Percentiles rank a stretch among this genome's conserved stretches.
Evolutionary conservation across 495 filamentous ascomycete genomes (phyloP).

Genomic region (Terfezia claveryi): DNA sequence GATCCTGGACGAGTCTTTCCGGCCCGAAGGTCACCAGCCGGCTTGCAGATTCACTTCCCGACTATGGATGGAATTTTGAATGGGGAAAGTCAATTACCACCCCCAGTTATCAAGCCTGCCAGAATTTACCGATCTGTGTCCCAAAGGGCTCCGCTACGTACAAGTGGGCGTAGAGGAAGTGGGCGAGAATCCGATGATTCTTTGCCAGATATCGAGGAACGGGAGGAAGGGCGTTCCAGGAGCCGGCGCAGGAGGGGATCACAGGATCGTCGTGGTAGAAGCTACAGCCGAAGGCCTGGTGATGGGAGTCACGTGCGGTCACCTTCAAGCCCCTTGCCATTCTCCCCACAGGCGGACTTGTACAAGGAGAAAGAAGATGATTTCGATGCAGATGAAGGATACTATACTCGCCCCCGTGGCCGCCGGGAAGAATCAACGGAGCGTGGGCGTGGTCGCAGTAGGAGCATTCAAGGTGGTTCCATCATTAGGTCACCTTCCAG

Average conservation of each 20-base stretch:
- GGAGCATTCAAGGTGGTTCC: slow-evolving; percentile 29
- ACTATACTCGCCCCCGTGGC: slow-evolving; percentile 19
- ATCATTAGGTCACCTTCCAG: slow-evolving; percentile 55
- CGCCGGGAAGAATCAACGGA: slow-evolving; percentile 26
- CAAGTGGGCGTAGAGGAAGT: slow-evolving; percentile 21
- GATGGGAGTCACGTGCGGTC: slow-evolving; percentile 37
- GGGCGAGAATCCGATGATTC: slow-evolving; percentile 23
- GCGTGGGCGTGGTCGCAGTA: slow-evolving; percentile 28
- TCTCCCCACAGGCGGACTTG: slow-evolving; percentile 26
- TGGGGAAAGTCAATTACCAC: slow-evolving; percentile 30
- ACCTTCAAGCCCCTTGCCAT: slow-evolving; percentile 64
- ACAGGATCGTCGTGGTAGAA: slow-evolving; percentile 22
- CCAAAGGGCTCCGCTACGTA: slow-evolving; percentile 24
- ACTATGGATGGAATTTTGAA: slow-evolving; percentile 31
- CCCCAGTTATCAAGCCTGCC: slow-evolving; percentile 27
- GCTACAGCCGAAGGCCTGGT: slow-evolving; percentile 7
- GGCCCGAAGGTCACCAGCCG: slow-evolving; percentile 58
- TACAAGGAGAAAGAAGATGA: slow-evolving; percentile 15
- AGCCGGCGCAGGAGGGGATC: slow-evolving; percentile 31
- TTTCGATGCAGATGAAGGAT: background rate
- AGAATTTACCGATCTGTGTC: slow-evolving; percentile 24
- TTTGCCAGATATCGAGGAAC: slow-evolving; percentile 7
- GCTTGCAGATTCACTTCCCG: slow-evolving; percentile 51
- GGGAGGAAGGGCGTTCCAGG: slow-evolving; percentile 14
- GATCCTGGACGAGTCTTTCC: slow-evolving; percentile 43